Conservation (phyloP, 306 rosid species). For the Malus sieversii region DNA sequence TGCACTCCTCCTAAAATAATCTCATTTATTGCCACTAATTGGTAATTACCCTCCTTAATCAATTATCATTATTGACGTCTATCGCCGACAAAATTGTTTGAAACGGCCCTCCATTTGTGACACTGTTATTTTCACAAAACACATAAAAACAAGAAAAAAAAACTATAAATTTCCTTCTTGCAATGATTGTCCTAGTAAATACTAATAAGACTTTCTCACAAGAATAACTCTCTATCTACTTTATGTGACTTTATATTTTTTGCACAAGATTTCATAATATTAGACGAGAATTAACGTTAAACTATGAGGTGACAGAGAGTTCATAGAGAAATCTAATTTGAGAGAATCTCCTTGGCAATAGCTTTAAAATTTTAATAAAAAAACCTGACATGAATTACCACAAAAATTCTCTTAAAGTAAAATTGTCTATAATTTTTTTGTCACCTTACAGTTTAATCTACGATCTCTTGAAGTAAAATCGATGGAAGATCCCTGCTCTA, state of each 20-base stretch:
- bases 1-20: not conserved
- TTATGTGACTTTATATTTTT: no score
- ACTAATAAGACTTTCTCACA: no score
- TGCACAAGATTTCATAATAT: no score
- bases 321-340: no score
- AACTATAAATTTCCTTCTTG: not conserved
- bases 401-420: fast-evolving
- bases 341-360: no score
- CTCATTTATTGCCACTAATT: constrained; percentile 36
- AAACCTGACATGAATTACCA: no score
- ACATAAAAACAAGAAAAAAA: not conserved
- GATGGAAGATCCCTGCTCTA: fast-evolving
- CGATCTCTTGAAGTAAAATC: no score
- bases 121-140: not conserved
- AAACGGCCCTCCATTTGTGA: constrained; percentile 48
- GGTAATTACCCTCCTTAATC: constrained; percentile 20
- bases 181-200: not conserved
- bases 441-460: no score
- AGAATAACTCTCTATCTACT: no score
- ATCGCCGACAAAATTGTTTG: constrained; percentile 74
- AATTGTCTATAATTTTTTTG: fast-evolving
- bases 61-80: constrained; percentile 69
- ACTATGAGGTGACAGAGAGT: fast-evolving
- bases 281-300: no score
- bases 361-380: no score